Percentiles rank a stretch among this genome's conserved stretches.
phyloP scores from a whole-genome alignment of 116 monocot genomes.

The Phalaenopsis hybrid region DNA sequence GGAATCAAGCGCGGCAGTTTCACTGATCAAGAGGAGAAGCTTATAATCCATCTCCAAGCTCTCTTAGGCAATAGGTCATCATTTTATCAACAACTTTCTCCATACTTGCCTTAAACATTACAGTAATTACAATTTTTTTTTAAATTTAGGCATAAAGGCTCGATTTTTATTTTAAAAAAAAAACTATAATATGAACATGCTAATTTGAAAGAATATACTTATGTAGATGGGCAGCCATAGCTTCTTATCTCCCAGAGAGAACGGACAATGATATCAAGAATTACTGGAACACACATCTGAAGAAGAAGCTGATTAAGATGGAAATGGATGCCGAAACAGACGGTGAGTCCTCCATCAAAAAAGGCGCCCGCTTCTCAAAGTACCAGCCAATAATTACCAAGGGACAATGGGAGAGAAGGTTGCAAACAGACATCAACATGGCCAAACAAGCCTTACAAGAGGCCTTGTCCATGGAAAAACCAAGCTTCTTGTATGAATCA shows the following conservation, averaged over 20 bases:
- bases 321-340: neutral
- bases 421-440: slow-evolving; percentile 41
- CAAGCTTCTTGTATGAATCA: neutral
- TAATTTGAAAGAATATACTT: too few species aligned
- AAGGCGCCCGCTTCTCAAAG: neutral
- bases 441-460: slow-evolving; percentile 42
- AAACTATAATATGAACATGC: too few species aligned
- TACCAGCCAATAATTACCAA: slow-evolving; percentile 6
- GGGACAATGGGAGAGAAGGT: slow-evolving; percentile 39
- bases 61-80: slow-evolving; percentile 42
- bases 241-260: slow-evolving; percentile 51
- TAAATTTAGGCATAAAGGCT: too few species aligned
- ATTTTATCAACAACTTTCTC: neutral
- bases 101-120: neutral
- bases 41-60: slow-evolving; percentile 49
- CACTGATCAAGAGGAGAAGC: slow-evolving; percentile 42
- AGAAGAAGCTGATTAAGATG: slow-evolving; percentile 35
- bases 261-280: slow-evolving; percentile 71
- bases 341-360: neutral
- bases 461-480: slow-evolving; percentile 29
- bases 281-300: slow-evolving; percentile 68
- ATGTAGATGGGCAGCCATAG: slow-evolving; percentile 55
- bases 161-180: too few species aligned
- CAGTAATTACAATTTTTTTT: neutral
- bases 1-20: slow-evolving; percentile 48